phyloP scores from a whole-genome alignment of 1,139 yeast genomes.

The Suhomyces atakaporum region DNA sequence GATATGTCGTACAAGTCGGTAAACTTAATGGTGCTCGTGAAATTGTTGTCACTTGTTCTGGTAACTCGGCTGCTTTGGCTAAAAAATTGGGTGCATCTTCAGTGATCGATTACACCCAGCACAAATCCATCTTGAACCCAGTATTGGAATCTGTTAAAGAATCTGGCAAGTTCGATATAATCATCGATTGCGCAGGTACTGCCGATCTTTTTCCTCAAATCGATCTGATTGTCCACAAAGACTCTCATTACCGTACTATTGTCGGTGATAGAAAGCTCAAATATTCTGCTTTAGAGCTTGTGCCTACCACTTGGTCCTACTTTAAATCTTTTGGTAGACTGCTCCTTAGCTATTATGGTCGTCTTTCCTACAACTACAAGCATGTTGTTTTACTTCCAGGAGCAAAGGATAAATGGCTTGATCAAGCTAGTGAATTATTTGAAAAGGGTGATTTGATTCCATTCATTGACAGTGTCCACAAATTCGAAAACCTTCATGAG shows the following conservation, averaged over 20 bases:
- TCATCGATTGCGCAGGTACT: constrained; percentile 35
- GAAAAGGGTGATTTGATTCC: constrained; percentile 44
- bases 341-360: constrained; percentile 16
- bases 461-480: constrained; percentile 54
- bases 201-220: constrained; percentile 25
- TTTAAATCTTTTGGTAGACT: constrained; percentile 10
- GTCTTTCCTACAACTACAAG: constrained; percentile 19
- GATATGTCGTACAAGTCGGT: constrained; percentile 58
- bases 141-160: constrained; percentile 32
- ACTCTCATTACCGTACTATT: constrained; percentile 41
- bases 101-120: constrained; percentile 50
- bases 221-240: constrained; percentile 35
- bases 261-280: constrained; percentile 50
- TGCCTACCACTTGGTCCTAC: constrained; percentile 6
- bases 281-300: constrained; percentile 18
- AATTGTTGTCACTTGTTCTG: constrained; percentile 46
- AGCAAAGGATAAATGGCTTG: constrained; percentile 14
- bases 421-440: constrained; percentile 37
- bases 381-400: constrained; percentile 18
- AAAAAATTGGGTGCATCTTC: constrained; percentile 53
- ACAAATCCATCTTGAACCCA: constrained; percentile 27
- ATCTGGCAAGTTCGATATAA: constrained; percentile 37
- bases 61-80: constrained; percentile 41
- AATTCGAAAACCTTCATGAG: constrained; percentile 47
- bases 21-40: constrained; percentile 48